Evolutionary conservation across 2,329 filamentous ascomycete genomes (phyloP), one percentile per base, ranked within the genome.

Genomic region (Hypomyces rosellus): DNA sequence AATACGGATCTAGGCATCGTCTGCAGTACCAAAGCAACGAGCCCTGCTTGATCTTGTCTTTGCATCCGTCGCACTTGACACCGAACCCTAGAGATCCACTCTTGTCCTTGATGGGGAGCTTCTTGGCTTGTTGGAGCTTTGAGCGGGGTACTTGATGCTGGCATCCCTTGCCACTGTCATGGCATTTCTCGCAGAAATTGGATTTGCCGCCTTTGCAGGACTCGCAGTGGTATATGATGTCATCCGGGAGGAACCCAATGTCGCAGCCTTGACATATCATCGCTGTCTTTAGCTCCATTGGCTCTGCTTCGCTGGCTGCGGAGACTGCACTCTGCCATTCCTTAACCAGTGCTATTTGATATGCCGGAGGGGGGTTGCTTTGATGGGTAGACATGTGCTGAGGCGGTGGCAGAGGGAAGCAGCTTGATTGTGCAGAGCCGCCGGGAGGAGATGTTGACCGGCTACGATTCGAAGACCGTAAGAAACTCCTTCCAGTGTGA

Each of bases 11-110:
- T 34, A 54, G 49, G 39, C 56, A 58, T 36, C 52, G 53, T 20
- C 51, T 57, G 40, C 57, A 59, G 46, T 53, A 54, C 56, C 58
- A 59, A 46, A 47, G 49, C 13, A 56, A 36, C 43, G 52, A 37
- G 7, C 49, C 56, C 13, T 44, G 22, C 38, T 53, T 54, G 13
- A 59, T 53, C 12, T 53, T 51, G 8, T 16, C 37, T 46, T 50
- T 56, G 37, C 55, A 56, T 4, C 47, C 46, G 15, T 41, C 44
- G 39, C 54, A 57, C 15, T 45, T 45, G 15, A 45, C 33, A n/a
- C 42, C 42, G 14, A 45, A 34, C 13, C 42, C 42, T 3, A 33
- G 13, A 7, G 6, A 18, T 34, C 42, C 42, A 45, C 16, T 11
- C 47, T 45, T 5, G 48, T 44, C 2, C 43, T 45, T 11, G 38